Evolutionary conservation across 352 stramenopile species (phyloP).

Genomic region (Phytophthora parvispora): DNA sequence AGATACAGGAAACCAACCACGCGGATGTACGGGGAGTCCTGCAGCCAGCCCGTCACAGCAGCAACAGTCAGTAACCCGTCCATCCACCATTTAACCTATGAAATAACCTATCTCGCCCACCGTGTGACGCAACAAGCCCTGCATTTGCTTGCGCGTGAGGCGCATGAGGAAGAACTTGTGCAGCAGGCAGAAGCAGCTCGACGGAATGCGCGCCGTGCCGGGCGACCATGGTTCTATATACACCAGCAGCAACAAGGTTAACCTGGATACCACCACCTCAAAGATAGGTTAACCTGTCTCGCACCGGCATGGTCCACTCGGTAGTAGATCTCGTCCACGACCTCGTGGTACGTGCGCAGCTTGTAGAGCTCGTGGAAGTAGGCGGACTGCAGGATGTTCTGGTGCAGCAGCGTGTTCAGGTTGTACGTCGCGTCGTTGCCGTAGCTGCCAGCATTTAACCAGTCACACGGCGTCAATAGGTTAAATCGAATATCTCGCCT

Average conservation of each 20-base stretch:
- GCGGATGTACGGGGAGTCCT: slow-evolving; percentile 98
- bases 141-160: slow-evolving; percentile 97
- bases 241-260: slow-evolving; percentile 37
- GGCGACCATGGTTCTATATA: slow-evolving; percentile 93
- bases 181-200: slow-evolving; percentile 97
- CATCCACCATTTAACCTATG: slow-evolving; percentile 8
- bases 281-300: slow-evolving; percentile 11
- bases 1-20: slow-evolving; percentile 98
- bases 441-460: slow-evolving; percentile 48
- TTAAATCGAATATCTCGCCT: slow-evolving; percentile 9
- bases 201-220: slow-evolving; percentile 93
- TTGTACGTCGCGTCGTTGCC: slow-evolving; percentile 96
- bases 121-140: slow-evolving; percentile 93
- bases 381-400: slow-evolving; percentile 95
- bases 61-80: slow-evolving; percentile 19
- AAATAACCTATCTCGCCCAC: slow-evolving; percentile 35
- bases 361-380: slow-evolving; percentile 98
- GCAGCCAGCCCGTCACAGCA: slow-evolving; percentile 7
- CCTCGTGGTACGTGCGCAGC: slow-evolving; percentile 97
- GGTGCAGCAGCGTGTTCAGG: slow-evolving; percentile 96
- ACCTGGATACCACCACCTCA: not conserved
- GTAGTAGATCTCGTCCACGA: slow-evolving; percentile 96
- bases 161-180: slow-evolving; percentile 98
- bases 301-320: slow-evolving; percentile 83
- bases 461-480: slow-evolving; percentile 6